Percentiles rank a stretch among this genome's conserved stretches.
These are phyloP conservation scores for Microbotryomycetes sp. DNA, from an alignment of 1,284 basidiomycete species.

Conservation along the genomic window DNA sequence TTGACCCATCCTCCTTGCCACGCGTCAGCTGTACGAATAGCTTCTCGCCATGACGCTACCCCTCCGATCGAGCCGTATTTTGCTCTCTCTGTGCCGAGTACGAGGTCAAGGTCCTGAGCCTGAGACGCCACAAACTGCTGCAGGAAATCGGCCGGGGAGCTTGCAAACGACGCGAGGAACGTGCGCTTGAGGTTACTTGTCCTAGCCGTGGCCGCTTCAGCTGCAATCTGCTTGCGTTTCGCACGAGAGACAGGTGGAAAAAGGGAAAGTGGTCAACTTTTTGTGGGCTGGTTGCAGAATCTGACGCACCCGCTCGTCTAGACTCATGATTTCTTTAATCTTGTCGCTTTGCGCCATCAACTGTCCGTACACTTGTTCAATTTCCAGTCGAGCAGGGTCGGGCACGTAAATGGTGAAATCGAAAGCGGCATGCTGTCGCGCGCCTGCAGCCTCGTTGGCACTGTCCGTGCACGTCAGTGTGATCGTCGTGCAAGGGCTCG, in stretches of 20 bases:
- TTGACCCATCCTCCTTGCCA: neutral
- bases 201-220: conserved; percentile 53
- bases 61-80: neutral
- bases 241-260: no score
- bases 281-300: no score
- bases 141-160: conserved; percentile 72
- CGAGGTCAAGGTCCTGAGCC: conserved; percentile 76
- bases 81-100: conserved; percentile 47
- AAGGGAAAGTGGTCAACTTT: no score
- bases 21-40: neutral
- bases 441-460: neutral
- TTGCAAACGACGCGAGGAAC: conserved; percentile 75
- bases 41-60: neutral
- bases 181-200: conserved; percentile 78
- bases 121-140: conserved; percentile 86
- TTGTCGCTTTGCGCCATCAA: conserved; percentile 64
- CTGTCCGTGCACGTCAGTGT: no score
- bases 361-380: conserved; percentile 57
- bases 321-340: conserved; percentile 56
- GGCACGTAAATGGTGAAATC: conserved; percentile 86
- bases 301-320: conserved; percentile 80
- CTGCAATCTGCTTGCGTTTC: conserved; percentile 51
- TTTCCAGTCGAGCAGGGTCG: conserved; percentile 63
- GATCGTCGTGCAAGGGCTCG: neutral
- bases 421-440: conserved; percentile 50